A percentile compares a stretch with the other conserved stretches of the same genome.
Evolutionary conservation across 495 filamentous ascomycete species (phyloP).

Genomic region (Daldinia bambusicola): DNA sequence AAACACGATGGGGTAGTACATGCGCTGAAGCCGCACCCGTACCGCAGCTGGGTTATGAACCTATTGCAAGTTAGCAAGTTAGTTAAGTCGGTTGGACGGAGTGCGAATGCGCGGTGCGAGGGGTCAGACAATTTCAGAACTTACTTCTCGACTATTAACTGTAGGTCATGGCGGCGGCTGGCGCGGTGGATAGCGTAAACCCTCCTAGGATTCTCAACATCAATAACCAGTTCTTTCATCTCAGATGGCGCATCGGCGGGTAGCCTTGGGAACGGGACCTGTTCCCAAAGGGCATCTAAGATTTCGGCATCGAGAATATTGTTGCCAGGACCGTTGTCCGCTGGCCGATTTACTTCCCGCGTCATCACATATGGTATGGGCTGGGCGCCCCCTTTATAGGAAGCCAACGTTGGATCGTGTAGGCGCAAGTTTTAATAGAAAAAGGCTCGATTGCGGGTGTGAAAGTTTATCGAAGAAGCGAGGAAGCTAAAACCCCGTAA

Average conservation of each 20-base stretch:
- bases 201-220: slow-evolving; percentile 63
- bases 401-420: slow-evolving; percentile 16
- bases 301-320: slow-evolving; percentile 44
- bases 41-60: slow-evolving; percentile 83
- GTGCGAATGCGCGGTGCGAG: neutral
- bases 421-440: neutral
- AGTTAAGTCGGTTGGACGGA: neutral
- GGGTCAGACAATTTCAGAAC: slow-evolving; percentile 31
- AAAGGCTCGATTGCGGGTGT: neutral
- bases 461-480: neutral
- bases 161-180: slow-evolving; percentile 63
- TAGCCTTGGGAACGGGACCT: slow-evolving; percentile 61
- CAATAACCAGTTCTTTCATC: slow-evolving; percentile 59
- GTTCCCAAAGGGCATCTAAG: slow-evolving; percentile 62
- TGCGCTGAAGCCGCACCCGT: slow-evolving; percentile 76
- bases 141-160: slow-evolving; percentile 64
- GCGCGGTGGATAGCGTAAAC: slow-evolving; percentile 64
- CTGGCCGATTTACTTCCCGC: slow-evolving; percentile 57
- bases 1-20: slow-evolving; percentile 85
- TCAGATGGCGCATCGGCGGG: slow-evolving; percentile 63
- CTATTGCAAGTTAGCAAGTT: slow-evolving; percentile 57
- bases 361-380: slow-evolving; percentile 62
- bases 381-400: slow-evolving; percentile 7
- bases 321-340: slow-evolving; percentile 48
- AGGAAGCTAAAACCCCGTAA: neutral